Base-by-base conservation (phyloP, 805 yeast species). In the Wickerhamomyces canadensis region DNA sequence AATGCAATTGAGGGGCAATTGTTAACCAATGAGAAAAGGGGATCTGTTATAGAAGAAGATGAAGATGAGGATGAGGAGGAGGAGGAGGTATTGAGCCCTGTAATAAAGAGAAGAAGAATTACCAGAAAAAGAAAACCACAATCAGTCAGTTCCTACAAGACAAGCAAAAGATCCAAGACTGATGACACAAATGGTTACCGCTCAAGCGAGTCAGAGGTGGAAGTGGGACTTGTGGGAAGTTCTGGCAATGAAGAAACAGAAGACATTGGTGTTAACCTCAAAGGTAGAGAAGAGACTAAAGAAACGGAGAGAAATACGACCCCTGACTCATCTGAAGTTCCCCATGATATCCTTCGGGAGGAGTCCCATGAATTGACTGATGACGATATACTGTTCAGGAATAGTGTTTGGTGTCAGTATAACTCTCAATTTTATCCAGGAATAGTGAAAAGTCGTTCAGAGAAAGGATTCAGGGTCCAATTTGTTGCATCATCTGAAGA, bases 341-440 rank as follows among this genome's bases (percentile, higher is more conserved):
- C 41, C 4, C 13, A n/a, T 4, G 40, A 33, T 4, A 23, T 33
- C 15, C 24, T 41, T 18, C 22, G 38, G 19, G 19, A 32, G 27
- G 44, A 45, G 38, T 14, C 38, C 29, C 21, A 18, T 6, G n/a
- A 17, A 3, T 39, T 64, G 7, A 42, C 58, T 1, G 50, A 48
- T 14, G 38, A 41, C 1, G 66, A 65, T 37, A 49, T 66, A 6
- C 19, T 42, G 2, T 60, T 54, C 35, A 49, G 47, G 15, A 50
- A 52, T 14, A 66, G 74, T 31, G 79, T 78, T 2, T 78, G 81
- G 81, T 76, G 74, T 11, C 63, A 65, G 13, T 69, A 67, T 44
- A 65, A 67, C 38, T 61, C 71, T 29, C 69, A 67, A 32, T 64
- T 65, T 53, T 76, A 70, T 43, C 74, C 84, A 1, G 85, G 80